A percentile compares a stretch with the other conserved stretches of the same genome.
Conservation (phyloP, 495 filamentous ascomycete species). For the Daldinia concentrica region DNA sequence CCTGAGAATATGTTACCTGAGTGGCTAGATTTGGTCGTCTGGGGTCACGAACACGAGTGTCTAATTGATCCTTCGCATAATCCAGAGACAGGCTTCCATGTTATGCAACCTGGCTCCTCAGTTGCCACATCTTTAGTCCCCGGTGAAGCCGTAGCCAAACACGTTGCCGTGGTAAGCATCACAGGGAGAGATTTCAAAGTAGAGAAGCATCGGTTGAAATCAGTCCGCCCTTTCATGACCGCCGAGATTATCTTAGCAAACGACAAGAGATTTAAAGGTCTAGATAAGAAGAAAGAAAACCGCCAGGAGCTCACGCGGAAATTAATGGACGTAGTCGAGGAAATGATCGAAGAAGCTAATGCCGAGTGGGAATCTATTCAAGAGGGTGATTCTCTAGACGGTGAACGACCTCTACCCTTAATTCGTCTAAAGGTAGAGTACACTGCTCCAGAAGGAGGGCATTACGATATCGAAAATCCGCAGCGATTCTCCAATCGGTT, state of each 20-base stretch:
- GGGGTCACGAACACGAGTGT: conserved; percentile 99
- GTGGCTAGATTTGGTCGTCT: conserved; percentile 90
- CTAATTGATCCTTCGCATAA: conserved; percentile 84
- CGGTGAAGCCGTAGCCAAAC: conserved; percentile 91
- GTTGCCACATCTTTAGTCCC: conserved; percentile 91
- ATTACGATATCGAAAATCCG: conserved; percentile 93
- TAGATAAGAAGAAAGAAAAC: conserved; percentile 84
- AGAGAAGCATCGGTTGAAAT: conserved; percentile 85
- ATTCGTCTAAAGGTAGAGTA: conserved; percentile 92
- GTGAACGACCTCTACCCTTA: conserved; percentile 79
- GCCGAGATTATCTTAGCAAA: conserved; percentile 80
- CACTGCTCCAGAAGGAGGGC: conserved; percentile 83
- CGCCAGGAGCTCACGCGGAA: conserved; percentile 78
- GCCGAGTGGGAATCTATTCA: conserved; percentile 81
- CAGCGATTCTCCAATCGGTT: conserved; percentile 97
- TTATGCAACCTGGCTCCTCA: conserved; percentile 97
- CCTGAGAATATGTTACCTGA: conserved; percentile 94
- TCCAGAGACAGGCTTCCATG: conserved; percentile 86
- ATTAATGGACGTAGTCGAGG: conserved; percentile 79
- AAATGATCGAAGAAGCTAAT: conserved; percentile 87
- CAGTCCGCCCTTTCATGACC: conserved; percentile 90
- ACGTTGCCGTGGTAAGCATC: conserved; percentile 85
- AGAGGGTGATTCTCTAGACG: conserved; percentile 58
- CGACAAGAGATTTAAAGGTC: conserved; percentile 76
- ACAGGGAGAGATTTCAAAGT: conserved; percentile 82